Percentiles rank a stretch among this genome's conserved stretches.
Conservation (phyloP, 2,329 filamentous ascomycete genomes). For the Sporothrix euskadiensis region DNA sequence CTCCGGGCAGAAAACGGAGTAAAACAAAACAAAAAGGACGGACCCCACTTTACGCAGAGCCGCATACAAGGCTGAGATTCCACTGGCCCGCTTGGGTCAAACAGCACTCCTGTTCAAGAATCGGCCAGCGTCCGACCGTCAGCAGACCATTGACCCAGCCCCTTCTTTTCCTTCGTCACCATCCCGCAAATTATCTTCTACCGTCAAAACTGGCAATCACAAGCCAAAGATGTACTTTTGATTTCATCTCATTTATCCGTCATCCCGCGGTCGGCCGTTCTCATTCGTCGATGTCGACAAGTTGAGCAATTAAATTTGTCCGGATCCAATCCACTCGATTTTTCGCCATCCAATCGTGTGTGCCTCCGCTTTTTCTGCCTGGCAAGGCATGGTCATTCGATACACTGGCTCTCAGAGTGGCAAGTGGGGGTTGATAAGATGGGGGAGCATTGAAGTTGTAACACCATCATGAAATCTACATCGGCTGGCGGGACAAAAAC, state of each 20-base stretch:
- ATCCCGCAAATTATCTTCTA: neutral
- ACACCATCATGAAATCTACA: neutral
- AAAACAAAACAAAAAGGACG: neutral
- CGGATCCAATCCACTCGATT: neutral
- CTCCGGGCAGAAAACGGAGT: neutral
- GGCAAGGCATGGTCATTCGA: neutral
- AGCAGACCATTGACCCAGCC: conserved; percentile 14
- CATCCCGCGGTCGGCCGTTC: neutral
- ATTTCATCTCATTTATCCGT: neutral
- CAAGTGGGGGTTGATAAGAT: neutral
- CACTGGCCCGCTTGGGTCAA: neutral
- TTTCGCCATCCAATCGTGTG: neutral
- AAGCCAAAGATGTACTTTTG: neutral
- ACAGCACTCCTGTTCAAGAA: neutral
- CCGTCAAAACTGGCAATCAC: neutral
- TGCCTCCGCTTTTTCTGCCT: neutral
- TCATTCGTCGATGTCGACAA: neutral
- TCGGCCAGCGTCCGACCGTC: neutral
- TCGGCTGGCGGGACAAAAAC: neutral
- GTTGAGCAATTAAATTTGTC: neutral
- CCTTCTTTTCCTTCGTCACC: neutral
- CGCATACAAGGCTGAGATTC: conserved; percentile 15
- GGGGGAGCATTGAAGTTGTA: neutral
- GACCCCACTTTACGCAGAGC: neutral
- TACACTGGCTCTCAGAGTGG: neutral